phyloP scores from a whole-genome alignment of 2,329 filamentous ascomycete species.

The Cytospora piceicola region DNA sequence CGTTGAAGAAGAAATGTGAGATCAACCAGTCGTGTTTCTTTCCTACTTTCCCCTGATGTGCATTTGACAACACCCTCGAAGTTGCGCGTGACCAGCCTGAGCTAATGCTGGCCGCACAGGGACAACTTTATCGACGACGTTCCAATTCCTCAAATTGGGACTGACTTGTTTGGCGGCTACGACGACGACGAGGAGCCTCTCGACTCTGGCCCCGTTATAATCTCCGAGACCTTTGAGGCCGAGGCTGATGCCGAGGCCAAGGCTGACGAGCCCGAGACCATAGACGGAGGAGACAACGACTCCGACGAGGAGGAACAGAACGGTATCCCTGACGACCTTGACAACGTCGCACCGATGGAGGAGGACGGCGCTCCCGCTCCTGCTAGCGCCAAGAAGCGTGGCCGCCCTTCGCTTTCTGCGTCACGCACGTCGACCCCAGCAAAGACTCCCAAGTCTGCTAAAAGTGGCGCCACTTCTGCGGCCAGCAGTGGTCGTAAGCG shows the following conservation, averaged over 20 bases:
- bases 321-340: slow-evolving; percentile 2
- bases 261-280: slow-evolving; percentile 11
- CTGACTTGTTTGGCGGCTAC: slow-evolving; percentile 24
- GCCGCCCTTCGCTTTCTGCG: slow-evolving; percentile 30
- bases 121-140: slow-evolving; percentile 17
- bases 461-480: not conserved
- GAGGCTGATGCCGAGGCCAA: slow-evolving; percentile 12
- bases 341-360: slow-evolving; percentile 17
- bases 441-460: slow-evolving; percentile 28
- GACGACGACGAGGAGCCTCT: slow-evolving; percentile 22
- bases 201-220: slow-evolving; percentile 15
- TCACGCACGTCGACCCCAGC: slow-evolving; percentile 29
- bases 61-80: not conserved
- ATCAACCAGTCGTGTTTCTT: not conserved
- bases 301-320: slow-evolving; percentile 12
- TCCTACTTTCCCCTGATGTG: not conserved
- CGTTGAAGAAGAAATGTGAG: slow-evolving; percentile 25
- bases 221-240: slow-evolving; percentile 15
- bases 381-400: slow-evolving; percentile 33
- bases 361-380: slow-evolving; percentile 29
- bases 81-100: not conserved
- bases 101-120: slow-evolving; percentile 10
- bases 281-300: slow-evolving; percentile 5
- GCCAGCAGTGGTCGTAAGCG: slow-evolving; percentile 24
- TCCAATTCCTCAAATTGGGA: slow-evolving; percentile 21